A percentile compares a stretch with the other conserved stretches of the same genome.
These are phyloP conservation scores for Ustilago xerochloae DNA, from an alignment of 1,284 basidiomycete genomes.

Conservation along the genomic window DNA sequence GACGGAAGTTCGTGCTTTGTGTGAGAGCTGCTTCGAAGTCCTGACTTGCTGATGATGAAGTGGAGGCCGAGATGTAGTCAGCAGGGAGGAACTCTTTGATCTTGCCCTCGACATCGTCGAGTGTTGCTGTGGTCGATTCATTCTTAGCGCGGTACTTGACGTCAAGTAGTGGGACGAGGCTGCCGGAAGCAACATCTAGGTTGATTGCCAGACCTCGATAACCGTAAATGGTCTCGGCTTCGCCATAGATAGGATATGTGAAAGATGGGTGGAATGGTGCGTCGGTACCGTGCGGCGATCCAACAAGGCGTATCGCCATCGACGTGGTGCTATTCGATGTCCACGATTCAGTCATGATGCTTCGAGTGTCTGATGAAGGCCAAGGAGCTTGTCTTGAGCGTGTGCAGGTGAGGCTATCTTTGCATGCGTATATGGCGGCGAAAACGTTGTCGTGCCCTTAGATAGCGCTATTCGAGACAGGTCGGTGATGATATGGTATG, in stretches of 20 bases:
- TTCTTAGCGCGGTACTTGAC: constrained; percentile 61
- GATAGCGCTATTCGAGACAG: too few species aligned
- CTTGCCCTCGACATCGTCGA: constrained; percentile 86
- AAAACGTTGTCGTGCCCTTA: too few species aligned
- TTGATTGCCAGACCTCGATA: constrained; percentile 76
- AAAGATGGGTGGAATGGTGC: constrained; percentile 58
- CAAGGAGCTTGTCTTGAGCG: background rate
- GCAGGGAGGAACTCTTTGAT: constrained; percentile 82
- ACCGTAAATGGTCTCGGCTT: constrained; percentile 95
- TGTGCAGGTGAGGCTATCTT: too few species aligned
- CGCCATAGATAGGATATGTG: constrained; percentile 76
- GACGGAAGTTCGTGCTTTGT: constrained; percentile 76
- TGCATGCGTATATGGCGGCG: too few species aligned
- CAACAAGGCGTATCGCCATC: constrained; percentile 52
- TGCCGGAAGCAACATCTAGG: constrained; percentile 88
- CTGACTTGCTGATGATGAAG: constrained; percentile 51
- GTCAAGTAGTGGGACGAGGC: constrained; percentile 72
- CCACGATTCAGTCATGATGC: constrained; percentile 55
- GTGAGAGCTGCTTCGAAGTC: constrained; percentile 75
- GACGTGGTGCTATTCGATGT: constrained; percentile 57
- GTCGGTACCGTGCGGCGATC: constrained; percentile 41
- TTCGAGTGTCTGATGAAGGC: background rate
- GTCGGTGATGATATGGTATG: background rate
- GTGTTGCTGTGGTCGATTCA: constrained; percentile 72
- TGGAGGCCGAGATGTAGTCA: constrained; percentile 69